Evolutionary conservation across 2,329 filamentous ascomycete species (phyloP).

Genomic region (Aureobasidium sp.): DNA sequence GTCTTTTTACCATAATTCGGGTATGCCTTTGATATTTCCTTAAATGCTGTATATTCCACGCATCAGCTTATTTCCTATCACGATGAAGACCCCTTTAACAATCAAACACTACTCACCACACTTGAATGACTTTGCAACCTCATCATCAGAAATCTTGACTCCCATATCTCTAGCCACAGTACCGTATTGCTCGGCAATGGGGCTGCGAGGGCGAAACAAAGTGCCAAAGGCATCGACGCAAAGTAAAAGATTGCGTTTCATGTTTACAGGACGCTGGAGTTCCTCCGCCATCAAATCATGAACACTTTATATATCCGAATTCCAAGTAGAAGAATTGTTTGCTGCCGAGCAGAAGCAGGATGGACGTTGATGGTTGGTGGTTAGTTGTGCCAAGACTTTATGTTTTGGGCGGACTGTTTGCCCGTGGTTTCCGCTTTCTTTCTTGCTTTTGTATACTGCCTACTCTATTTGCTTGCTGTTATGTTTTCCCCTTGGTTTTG

Average conservation of each 20-base stretch:
- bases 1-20: constrained; percentile 55
- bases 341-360: not conserved
- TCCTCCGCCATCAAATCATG: not conserved
- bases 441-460: not conserved
- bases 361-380: not conserved
- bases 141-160: constrained; percentile 38
- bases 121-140: constrained; percentile 29
- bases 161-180: constrained; percentile 47
- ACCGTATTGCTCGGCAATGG: constrained; percentile 50
- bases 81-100: too few relatives aligned
- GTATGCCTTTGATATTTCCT: constrained; percentile 38
- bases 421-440: not conserved
- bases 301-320: not conserved
- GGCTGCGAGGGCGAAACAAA: constrained; percentile 47
- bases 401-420: not conserved
- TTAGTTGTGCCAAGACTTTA: not conserved
- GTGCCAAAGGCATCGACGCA: constrained; percentile 63
- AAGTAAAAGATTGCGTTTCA: constrained; percentile 44
- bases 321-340: not conserved
- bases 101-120: not conserved
- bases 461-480: not conserved
- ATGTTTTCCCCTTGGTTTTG: not conserved
- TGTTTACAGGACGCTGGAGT: not conserved
- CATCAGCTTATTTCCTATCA: not conserved
- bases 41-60: constrained; percentile 37